These are phyloP conservation scores for Phytophthora podocarpi DNA, from an alignment of 352 stramenopile species.

Conservation along the genomic window DNA sequence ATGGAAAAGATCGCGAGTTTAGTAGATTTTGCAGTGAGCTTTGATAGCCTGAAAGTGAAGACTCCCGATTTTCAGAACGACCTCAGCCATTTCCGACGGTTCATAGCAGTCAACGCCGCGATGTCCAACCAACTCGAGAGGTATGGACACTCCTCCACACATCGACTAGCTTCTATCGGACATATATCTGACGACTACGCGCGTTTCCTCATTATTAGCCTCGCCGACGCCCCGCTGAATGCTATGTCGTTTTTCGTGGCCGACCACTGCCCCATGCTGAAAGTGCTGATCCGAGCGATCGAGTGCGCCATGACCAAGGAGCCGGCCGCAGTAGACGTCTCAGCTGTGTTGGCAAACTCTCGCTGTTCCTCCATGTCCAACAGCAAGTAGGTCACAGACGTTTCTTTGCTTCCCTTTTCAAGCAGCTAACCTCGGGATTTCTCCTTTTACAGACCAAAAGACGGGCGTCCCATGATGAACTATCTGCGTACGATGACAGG, in stretches of 20 bases:
- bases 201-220: no score
- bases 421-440: background rate
- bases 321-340: slow-evolving; percentile 35
- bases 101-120: slow-evolving; percentile 42
- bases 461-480: slow-evolving; percentile 46
- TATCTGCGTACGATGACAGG: slow-evolving; percentile 60
- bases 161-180: no score
- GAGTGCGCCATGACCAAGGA: slow-evolving; percentile 46
- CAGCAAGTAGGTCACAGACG: slow-evolving; percentile 12
- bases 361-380: slow-evolving; percentile 42
- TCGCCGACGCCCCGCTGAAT: slow-evolving; percentile 50
- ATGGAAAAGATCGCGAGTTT: slow-evolving; percentile 63
- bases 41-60: slow-evolving; percentile 58
- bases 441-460: slow-evolving; percentile 38
- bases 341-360: slow-evolving; percentile 55
- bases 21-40: slow-evolving; percentile 57
- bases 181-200: no score
- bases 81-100: slow-evolving; percentile 60
- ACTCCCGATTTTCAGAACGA: slow-evolving; percentile 69
- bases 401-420: background rate
- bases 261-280: slow-evolving; percentile 65
- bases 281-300: slow-evolving; percentile 50
- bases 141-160: no score
- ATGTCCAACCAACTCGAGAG: slow-evolving; percentile 56
- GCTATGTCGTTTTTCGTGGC: slow-evolving; percentile 69